Evolutionary conservation across 2,329 filamentous ascomycete genomes (phyloP), one percentile per base, ranked within the genome.

Genomic region (Ophiostoma australiae): DNA sequence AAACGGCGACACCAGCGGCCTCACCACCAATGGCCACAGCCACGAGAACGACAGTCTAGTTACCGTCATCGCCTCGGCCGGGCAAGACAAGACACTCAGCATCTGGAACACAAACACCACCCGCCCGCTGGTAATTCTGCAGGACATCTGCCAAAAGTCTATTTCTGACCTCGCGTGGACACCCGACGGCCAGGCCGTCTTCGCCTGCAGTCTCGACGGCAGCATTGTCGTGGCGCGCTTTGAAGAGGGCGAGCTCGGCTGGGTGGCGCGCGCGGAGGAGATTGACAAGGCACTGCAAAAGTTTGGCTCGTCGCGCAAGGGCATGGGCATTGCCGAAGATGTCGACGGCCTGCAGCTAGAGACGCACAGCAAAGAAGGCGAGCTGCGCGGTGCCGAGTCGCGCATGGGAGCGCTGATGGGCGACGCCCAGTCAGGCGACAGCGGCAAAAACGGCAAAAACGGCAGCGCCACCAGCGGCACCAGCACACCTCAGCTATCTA

Each of bases 341-440:
- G 92, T 97, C 0, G 93, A 97, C 76, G 92, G 93, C 0, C 81
- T 98, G 63, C 85, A 92, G 52, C 82, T 99, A 0, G 95, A 99
- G 80, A 93, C 96, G 76, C 91, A 90, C 78, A 97, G 93, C 81
- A 97, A 96, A 78, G 93, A 91, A 63, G 94, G 91, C 31, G 95
- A 99, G 78, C 86, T 94, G 41, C 92, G 90, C 74, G 94, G 91
- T 5, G 94, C 94, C 0, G 92, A 99, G 80, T 95, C 93, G 1
- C 88, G 94, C 74, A 99, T 99, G 95, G 95, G 95, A 15, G 94
- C 94, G n/a, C 81, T 99, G 52, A 99, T 99, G 95, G 94, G 94
- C 6, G 94, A 97, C 77, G 86, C 86, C 23, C 85, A 85, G 69
- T 82, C 85, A 1, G 80, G 85, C 17, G n/a, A 39, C 20, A 20